phyloP scores from a whole-genome alignment of 257 asterid genomes.

The Ilex aquifolium region DNA sequence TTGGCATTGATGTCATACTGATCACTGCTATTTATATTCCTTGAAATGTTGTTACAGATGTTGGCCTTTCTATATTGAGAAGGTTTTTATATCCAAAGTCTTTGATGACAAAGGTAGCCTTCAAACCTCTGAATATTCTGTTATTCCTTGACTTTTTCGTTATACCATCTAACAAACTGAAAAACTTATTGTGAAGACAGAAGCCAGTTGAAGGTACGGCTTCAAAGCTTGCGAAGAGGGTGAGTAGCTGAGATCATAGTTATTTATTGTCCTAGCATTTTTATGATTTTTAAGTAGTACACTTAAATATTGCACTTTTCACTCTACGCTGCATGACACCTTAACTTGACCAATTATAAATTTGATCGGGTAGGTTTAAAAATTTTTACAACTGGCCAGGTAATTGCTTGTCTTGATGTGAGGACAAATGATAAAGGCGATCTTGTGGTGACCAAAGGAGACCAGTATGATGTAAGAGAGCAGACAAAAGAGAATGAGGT shows the following conservation, averaged over 20 bases:
- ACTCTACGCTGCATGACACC: not conserved
- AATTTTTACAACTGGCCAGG: constrained; percentile 40
- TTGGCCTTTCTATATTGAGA: constrained; percentile 82
- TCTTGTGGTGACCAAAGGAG: constrained; percentile 97
- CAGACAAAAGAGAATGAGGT: constrained; percentile 78
- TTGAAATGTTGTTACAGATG: constrained; percentile 44
- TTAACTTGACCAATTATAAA: not conserved
- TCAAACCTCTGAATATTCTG: constrained; percentile 7
- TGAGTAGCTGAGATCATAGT: constrained; percentile 29
- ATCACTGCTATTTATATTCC: not conserved
- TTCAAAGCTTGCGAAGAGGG: constrained; percentile 90
- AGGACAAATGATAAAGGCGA: constrained; percentile 88
- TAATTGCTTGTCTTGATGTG: constrained; percentile 98
- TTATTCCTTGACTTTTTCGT: constrained; percentile 11
- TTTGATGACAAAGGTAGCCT: constrained; percentile 51
- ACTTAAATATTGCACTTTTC: not conserved
- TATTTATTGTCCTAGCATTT: not conserved
- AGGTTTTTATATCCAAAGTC: constrained; percentile 67
- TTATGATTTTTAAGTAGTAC: not conserved
- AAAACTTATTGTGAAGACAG: constrained; percentile 64
- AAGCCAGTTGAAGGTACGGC: constrained; percentile 63
- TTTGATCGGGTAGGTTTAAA: not conserved
- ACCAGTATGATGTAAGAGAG: constrained; percentile 94
- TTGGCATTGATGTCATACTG: not conserved
- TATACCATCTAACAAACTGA: constrained; percentile 33